Conservation (phyloP, 1,284 basidiomycete species). For the Ceratobasidium sp. region DNA sequence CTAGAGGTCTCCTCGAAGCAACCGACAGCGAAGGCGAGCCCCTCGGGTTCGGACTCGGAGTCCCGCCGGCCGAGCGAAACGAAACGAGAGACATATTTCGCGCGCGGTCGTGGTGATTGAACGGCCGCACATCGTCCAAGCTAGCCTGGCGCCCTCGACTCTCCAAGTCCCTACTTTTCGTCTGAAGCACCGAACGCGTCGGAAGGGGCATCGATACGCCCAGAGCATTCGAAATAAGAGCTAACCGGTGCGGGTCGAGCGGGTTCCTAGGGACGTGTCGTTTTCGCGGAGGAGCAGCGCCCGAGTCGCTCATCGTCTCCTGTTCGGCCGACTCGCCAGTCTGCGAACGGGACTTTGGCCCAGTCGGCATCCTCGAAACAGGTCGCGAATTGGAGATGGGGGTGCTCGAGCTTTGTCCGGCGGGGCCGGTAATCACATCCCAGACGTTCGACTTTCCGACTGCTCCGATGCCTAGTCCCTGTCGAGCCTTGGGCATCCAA, state of each 20-base stretch:
- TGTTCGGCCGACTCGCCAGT: constrained; percentile 12
- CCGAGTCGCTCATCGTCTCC: not conserved
- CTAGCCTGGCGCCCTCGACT: constrained; percentile 48
- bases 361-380: constrained; percentile 5
- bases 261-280: constrained; percentile 65
- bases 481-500: constrained; percentile 31
- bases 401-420: not conserved
- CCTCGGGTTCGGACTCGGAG: constrained; percentile 57
- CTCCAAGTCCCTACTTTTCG: constrained; percentile 54
- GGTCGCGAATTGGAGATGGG: not conserved
- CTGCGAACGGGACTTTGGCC: constrained; percentile 11
- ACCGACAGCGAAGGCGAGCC: constrained; percentile 64
- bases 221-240: constrained; percentile 82
- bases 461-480: constrained; percentile 9
- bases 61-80: constrained; percentile 50
- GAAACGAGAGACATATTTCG: constrained; percentile 35
- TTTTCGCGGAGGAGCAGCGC: not conserved
- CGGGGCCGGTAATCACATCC: constrained; percentile 19
- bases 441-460: constrained; percentile 35
- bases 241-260: constrained; percentile 75
- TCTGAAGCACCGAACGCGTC: constrained; percentile 45
- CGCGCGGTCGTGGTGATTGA: constrained; percentile 12
- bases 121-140: constrained; percentile 20
- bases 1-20: constrained; percentile 58
- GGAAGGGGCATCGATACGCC: constrained; percentile 79